These are phyloP conservation scores for Penicillium goetzii DNA, from an alignment of 495 filamentous ascomycete species.

Conservation along the genomic window DNA sequence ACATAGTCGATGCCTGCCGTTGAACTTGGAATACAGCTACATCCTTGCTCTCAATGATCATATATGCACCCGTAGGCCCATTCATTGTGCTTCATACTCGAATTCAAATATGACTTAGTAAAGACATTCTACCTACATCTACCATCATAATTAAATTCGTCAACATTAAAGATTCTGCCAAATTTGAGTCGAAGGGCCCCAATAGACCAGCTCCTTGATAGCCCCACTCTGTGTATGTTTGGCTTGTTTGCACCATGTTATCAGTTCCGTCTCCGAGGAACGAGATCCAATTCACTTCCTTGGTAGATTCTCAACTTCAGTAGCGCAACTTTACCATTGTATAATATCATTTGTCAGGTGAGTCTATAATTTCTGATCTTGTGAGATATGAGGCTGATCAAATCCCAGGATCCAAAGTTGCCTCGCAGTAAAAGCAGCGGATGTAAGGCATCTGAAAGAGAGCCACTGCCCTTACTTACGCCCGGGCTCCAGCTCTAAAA, in stretches of 20 bases:
- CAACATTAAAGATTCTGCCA: no score
- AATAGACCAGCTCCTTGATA: no score
- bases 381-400: background rate
- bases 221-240: background rate
- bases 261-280: background rate
- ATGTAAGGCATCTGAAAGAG: background rate
- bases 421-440: background rate
- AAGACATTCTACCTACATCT: no score
- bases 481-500: background rate
- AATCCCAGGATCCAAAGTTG: background rate
- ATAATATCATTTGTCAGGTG: background rate
- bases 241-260: conserved; percentile 2
- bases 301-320: background rate
- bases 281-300: background rate
- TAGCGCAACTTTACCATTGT: no score
- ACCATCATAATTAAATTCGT: no score
- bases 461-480: background rate
- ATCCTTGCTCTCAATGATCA: no score
- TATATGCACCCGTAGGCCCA: no score
- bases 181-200: no score
- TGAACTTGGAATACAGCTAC: no score
- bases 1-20: no score
- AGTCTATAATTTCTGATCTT: background rate
- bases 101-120: no score
- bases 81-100: no score